These are phyloP conservation scores for Colletotrichum sp. DNA, from an alignment of 2,329 filamentous ascomycete genomes.

Conservation along the genomic window DNA sequence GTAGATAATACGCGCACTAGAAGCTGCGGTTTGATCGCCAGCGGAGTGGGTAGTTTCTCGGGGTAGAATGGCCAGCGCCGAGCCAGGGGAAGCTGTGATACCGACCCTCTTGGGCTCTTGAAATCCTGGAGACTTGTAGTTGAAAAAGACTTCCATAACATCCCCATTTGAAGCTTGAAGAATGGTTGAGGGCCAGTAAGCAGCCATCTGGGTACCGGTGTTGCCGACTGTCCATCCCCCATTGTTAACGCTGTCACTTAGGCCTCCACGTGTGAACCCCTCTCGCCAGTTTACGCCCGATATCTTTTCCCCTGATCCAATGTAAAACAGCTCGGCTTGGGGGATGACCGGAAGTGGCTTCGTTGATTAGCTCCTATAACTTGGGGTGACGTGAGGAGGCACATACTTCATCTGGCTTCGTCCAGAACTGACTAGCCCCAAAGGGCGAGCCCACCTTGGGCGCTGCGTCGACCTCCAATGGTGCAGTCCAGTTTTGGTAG, in stretches of 20 bases:
- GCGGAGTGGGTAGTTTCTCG: background rate
- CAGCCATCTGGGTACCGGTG: background rate
- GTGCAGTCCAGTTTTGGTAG: background rate
- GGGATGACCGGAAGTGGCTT: background rate
- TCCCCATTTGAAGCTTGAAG: background rate
- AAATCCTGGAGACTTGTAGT: background rate
- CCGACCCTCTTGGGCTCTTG: background rate
- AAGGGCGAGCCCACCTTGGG: slow-evolving; percentile 7
- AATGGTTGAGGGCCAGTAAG: slow-evolving; percentile 6
- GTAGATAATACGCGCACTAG: slow-evolving; percentile 12
- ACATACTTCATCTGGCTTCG: background rate
- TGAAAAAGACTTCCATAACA: background rate
- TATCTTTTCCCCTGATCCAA: background rate
- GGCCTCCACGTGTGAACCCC: background rate
- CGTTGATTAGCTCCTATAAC: background rate
- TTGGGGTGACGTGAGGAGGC: background rate
- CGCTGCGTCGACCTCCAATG: background rate
- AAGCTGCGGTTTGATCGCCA: background rate
- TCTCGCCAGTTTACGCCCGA: slow-evolving; percentile 9
- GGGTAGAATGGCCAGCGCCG: slow-evolving; percentile 4
- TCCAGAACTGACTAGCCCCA: background rate
- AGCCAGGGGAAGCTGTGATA: background rate
- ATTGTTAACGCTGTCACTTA: background rate
- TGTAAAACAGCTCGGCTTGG: slow-evolving; percentile 8
- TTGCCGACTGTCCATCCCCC: background rate